Conservation (phyloP, 176 grass and related monocot genomes). For the Aegilops longissima region DNA sequence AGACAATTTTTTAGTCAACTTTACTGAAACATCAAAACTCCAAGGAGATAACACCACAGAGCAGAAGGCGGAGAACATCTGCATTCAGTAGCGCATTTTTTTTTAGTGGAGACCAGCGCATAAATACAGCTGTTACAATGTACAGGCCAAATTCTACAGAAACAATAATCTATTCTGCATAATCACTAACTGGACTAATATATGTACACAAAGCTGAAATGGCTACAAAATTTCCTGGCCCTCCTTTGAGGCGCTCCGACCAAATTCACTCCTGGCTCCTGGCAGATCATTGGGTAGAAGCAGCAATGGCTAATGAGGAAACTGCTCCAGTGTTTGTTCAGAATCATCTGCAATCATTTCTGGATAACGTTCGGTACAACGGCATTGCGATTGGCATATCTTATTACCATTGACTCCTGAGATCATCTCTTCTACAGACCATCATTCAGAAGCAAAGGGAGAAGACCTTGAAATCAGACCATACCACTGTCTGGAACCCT, state of each 20-base stretch:
- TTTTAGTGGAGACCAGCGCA: background rate
- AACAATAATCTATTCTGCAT: slow-evolving; percentile 20
- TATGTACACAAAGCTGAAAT: slow-evolving; percentile 42
- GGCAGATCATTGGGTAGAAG: slow-evolving; percentile 15
- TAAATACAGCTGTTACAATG: slow-evolving; percentile 40
- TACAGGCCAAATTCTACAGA: slow-evolving; percentile 34
- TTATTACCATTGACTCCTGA: background rate
- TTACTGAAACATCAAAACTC: background rate
- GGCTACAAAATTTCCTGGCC: slow-evolving; percentile 48
- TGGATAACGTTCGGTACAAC: background rate
- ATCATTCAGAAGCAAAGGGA: background rate
- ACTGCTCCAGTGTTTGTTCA: background rate
- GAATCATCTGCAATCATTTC: slow-evolving; percentile 24
- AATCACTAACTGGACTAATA: slow-evolving; percentile 31
- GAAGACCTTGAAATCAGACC: slow-evolving; percentile 6
- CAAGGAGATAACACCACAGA: background rate
- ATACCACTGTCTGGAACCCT: slow-evolving; percentile 34
- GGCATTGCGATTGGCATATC: background rate
- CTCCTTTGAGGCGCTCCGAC: slow-evolving; percentile 24
- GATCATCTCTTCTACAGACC: slow-evolving; percentile 25
- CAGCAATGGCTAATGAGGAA: slow-evolving; percentile 6
- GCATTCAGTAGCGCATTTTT: background rate
- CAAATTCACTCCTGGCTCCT: background rate
- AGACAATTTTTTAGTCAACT: background rate
- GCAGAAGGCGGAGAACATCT: background rate